Base-by-base conservation (phyloP, 306 rosid genomes). In the Dryas alaskensis region DNA sequence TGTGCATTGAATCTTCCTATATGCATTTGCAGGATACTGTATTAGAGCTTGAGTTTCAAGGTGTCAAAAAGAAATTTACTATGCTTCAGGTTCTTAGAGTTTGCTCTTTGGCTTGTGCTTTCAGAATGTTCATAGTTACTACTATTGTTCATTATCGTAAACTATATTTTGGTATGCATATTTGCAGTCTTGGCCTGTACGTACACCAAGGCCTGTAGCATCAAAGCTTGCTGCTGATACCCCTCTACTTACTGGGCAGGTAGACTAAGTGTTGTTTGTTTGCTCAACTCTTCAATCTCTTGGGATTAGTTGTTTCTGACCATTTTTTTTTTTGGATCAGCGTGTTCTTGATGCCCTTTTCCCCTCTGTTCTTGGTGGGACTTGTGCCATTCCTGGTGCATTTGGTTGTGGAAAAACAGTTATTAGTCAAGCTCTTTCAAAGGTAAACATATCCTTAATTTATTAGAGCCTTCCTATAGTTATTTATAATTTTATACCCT, bases 271-370 rank as follows among this genome's bases (percentile, higher is more conserved):
- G 14, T 52, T 49, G 14, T 52, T 71, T 57, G 65, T 58, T 67
- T 52, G 72, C 6, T 67, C 7, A 22, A 12, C 57, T 75, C 31
- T 70, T 60, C 22, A 60, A 67, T 63, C 51, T 74, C 44, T 58
- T 11, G 40, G 44, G 14, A 62, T 14, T 66, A 52, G 7, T 69
- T 68, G 67, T 72, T 71, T 17, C 57, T 84, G 46, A 75, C 8
- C 49, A 45, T 45, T 45, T 79, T 74, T 65, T 74, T 60, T 82
- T 84, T 83, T 58, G 48, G 60, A 16, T 81, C 84, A 95, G 99
- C 98, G 99, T 58, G 98, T 90, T 88, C 98, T 95, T 86, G 99
- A 95, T 90, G 99, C 99, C 40, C 99, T 95, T 74, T 95, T 95
- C 80, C 99, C 99, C 65, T 95, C 99, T 8, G 99, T 95, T 79